Base-by-base conservation (phyloP, 2,329 filamentous ascomycete genomes). In the Metarhizium rileyi region DNA sequence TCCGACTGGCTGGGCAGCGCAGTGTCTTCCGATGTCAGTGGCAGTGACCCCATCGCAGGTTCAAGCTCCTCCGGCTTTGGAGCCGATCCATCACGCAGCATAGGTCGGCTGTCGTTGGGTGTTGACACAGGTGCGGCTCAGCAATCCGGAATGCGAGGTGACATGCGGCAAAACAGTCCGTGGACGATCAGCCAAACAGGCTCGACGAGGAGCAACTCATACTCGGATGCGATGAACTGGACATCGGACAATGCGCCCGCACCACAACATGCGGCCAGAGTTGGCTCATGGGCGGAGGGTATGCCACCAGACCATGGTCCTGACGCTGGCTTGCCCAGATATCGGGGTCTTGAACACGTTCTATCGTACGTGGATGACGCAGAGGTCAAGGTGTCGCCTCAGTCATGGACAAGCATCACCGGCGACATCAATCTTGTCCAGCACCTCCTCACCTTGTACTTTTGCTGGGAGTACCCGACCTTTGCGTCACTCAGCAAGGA, bases 381-480 rank as follows among this genome's bases (percentile, higher is more conserved):
- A 0, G 70, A 73, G 35, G 64, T 70, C 57, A 70, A 70, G 53
- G 61, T 69, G 1, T 66, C 73, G 0, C 58, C 70, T 0, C 64
- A 59, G 3, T 70, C 70, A 0, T 87, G 83, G 84, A 86, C 83
- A 1, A 70, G 59, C 36, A 73, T 86, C 22, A 84, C 81, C 2
- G 59, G 63, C 3, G 81, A 87, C 55, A 58, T 69, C 12, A 66
- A 63, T 12, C 72, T 87, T 27, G 78, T 87, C 1, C 73, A 81
- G 53, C 81, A 83, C 56, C 70, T 87, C 9, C 66, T 87, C 47
- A 73, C 77, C 0, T 68, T 86, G 28, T 87, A 87, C 65, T 87
- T 87, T 56, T 85, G 82, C 68, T 88, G 84, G 78, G 80, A 85
- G 55, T 87, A 89, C 61, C 83, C 85, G 3, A 87, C 84, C 12